Base-by-base conservation (phyloP, 176 grass and related monocot species). In the Musa acuminata region DNA sequence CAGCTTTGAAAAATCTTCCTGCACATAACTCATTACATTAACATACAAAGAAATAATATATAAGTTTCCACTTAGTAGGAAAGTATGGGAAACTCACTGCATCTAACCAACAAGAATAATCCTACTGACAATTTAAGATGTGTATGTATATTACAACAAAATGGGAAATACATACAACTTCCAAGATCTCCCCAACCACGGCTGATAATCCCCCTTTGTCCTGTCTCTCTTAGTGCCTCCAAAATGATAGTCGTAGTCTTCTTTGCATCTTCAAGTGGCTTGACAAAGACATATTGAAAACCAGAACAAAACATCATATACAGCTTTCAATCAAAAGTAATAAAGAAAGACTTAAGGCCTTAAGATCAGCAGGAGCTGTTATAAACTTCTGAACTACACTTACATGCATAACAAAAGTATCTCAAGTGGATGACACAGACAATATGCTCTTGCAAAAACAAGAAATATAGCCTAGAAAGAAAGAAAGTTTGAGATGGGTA, bases 181-280 rank as follows among this genome's bases (percentile, higher is more conserved):
- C 83, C 83, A 59, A 85, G 78, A 48, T 75, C 78, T 70, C 83
- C 83, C 83, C 83, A 85, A 16, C 83, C 83, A 21, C 80, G 74
- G 55, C 74, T 80, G 55, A 85, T 85, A 55, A 85, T 85, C 20
- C 83, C 83, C 67, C 83, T 85, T 69, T 85, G 83, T 63, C 77
- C 64, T 24, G 78, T 85, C 13, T 49, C 76, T 81, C 81, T 70
- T 69, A 85, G 78, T 23, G 83, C 83, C 70, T 81, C 53, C 73
- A 85, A 74, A 77, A 85, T 85, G 48, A 85, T 73, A 70, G 69
- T 52, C 22, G 83, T 85, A 63, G 70, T 81, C 64, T 85, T 85
- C 72, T 52, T 80, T 58, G 64, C 67, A 71, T 85, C 83, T 85
- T 85, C 73, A 52, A 85, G 78, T 52, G 83, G 83, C 83, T 85